Base-by-base conservation (phyloP, 2,329 filamentous ascomycete genomes). In the Apiospora kogelbergensis region DNA sequence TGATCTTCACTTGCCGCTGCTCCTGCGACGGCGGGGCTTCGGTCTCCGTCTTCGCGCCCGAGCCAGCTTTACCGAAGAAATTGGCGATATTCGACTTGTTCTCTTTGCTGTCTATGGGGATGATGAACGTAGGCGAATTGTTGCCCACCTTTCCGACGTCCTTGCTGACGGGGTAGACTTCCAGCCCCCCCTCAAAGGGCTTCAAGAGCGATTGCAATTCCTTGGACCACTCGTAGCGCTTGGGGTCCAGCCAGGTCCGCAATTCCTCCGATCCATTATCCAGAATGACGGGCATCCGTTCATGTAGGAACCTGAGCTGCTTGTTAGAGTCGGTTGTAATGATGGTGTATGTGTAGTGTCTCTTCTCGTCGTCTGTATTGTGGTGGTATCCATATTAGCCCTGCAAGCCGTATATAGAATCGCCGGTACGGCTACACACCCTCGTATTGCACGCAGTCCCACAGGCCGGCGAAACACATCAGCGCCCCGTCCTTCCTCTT, bases 111-210 rank as follows among this genome's bases (percentile, higher is more conserved):
- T 93, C 87, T 42, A 98, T 82, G 0, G 95, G 95, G 1, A 97
- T 84, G 60, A 98, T 86, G 76, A 98, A 97, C 0, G 86, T 87
- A 0, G 93, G 90, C 24, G 93, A 97, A 78, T 97, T 93, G 74
- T 97, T 97, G 6, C 95, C 95, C 0, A 97, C 95, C 81, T 97
- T 98, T 0, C 95, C 95, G 0, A 98, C 95, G 4, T 96, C 95
- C 78, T 93, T 93, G 74, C 86, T 90, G 2, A 99, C 96, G 0
- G 92, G 90, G 77, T 97, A 98, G 67, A 93, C 90, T 68, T 97
- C 93, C 10, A 99, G 82, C 68, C 93, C 91, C 5, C 93, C 93
- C 6, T 88, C 81, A 72, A 90, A 97, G 0, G 96, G 95, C 76
- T 88, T 91, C n/a, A 98, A 82, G 0, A 97, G 81, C 0, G 84